These are phyloP conservation scores for Didymella pinodella DNA, from an alignment of 2,329 filamentous ascomycete genomes.

Conservation along the genomic window DNA sequence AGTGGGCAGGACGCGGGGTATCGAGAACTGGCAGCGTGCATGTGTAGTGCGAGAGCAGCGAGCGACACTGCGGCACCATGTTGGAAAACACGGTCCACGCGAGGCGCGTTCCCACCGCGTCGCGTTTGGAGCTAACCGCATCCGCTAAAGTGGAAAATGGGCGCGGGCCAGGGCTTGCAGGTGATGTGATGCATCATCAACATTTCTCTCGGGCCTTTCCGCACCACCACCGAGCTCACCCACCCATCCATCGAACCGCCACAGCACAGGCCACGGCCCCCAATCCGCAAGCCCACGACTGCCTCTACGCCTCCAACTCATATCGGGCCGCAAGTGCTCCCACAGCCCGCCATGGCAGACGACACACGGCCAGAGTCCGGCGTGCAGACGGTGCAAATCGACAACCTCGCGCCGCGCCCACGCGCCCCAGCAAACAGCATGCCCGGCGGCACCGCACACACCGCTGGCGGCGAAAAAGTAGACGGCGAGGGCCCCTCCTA, in stretches of 20 bases:
- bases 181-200: slow-evolving; percentile 29
- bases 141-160: slow-evolving; percentile 35
- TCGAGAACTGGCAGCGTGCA: slow-evolving; percentile 24
- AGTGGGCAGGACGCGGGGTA: slow-evolving; percentile 26
- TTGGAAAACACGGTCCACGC: slow-evolving; percentile 32
- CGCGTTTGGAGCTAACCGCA: slow-evolving; percentile 24
- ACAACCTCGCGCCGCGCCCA: slow-evolving; percentile 24
- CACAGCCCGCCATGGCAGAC: slow-evolving; percentile 53
- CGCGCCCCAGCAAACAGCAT: slow-evolving; percentile 51
- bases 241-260: background rate
- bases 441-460: slow-evolving; percentile 66
- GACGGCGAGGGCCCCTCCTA: slow-evolving; percentile 50
- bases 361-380: slow-evolving; percentile 51
- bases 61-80: slow-evolving; percentile 27
- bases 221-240: slow-evolving; percentile 22
- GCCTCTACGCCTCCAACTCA: slow-evolving; percentile 7
- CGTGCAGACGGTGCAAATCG: slow-evolving; percentile 25
- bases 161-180: slow-evolving; percentile 3
- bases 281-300: background rate
- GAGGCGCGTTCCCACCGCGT: slow-evolving; percentile 22
- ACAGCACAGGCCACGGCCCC: background rate
- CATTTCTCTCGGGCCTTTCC: slow-evolving; percentile 37
- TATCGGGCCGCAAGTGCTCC: slow-evolving; percentile 14
- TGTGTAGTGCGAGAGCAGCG: slow-evolving; percentile 22
- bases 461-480: slow-evolving; percentile 62